phyloP scores from a whole-genome alignment of 768 basidiomycete species.

The Hypsizygus marmoreus region DNA sequence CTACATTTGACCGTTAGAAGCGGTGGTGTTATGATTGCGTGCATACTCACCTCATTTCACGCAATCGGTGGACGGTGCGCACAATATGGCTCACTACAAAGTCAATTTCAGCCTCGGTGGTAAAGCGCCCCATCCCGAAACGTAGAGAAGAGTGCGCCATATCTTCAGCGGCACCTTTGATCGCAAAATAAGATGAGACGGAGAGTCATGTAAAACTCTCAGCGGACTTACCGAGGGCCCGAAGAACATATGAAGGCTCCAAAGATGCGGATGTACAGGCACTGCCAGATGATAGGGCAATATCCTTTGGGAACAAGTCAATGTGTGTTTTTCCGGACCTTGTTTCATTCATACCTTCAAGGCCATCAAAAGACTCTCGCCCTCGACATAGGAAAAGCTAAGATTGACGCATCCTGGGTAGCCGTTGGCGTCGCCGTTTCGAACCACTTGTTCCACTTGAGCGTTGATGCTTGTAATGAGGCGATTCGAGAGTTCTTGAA shows the following conservation, averaged over 20 bases:
- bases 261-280: slow-evolving; percentile 98
- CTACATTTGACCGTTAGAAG: too few species aligned
- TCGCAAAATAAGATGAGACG: slow-evolving; percentile 7
- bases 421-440: slow-evolving; percentile 90
- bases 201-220: background rate
- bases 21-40: too few species aligned
- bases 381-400: slow-evolving; percentile 95
- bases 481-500: slow-evolving; percentile 75
- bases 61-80: slow-evolving; percentile 79
- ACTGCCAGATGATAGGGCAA: slow-evolving; percentile 96
- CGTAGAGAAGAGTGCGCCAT: slow-evolving; percentile 98
- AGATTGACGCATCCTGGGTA: slow-evolving; percentile 97
- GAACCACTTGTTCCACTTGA: slow-evolving; percentile 86
- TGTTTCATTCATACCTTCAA: slow-evolving; percentile 89
- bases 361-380: slow-evolving; percentile 96
- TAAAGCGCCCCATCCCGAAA: slow-evolving; percentile 97
- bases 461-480: slow-evolving; percentile 80
- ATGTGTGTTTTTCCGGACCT: slow-evolving; percentile 10
- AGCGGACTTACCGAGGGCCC: slow-evolving; percentile 73
- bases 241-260: slow-evolving; percentile 96
- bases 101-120: slow-evolving; percentile 96
- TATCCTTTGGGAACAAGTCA: slow-evolving; percentile 57
- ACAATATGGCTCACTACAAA: slow-evolving; percentile 90
- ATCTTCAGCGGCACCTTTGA: slow-evolving; percentile 94
- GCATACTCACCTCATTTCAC: slow-evolving; percentile 83